Evolutionary conservation across 306 rosid genomes (phyloP).

Genomic region (Leucaena leucocephala): DNA sequence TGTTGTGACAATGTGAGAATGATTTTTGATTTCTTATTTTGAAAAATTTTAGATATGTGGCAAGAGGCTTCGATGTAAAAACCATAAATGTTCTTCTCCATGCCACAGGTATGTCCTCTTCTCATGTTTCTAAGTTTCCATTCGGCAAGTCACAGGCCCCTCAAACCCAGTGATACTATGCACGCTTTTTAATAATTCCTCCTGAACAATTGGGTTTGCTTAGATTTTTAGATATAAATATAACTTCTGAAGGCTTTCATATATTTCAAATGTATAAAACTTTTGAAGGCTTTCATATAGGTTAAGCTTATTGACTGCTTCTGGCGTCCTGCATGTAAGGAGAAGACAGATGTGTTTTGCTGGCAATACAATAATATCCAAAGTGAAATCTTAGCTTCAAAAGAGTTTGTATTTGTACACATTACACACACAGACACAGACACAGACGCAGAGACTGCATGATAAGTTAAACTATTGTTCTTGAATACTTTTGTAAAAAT

Average conservation of each 20-base stretch:
- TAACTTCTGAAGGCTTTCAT: conserved; percentile 12
- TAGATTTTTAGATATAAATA: not conserved
- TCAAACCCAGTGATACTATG: not conserved
- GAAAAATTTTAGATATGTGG: conserved; percentile 71
- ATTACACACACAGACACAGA: not conserved
- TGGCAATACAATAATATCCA: not conserved
- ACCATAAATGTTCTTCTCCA: conserved; percentile 95
- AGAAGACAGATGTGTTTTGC: not conserved
- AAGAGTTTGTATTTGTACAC: not conserved
- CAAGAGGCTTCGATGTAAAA: conserved; percentile 86
- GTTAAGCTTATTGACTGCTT: not conserved
- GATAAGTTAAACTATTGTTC: not conserved
- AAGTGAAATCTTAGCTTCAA: not conserved
- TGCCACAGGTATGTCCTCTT: conserved; percentile 76
- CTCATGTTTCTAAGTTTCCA: conserved; percentile 18
- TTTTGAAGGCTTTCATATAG: conserved; percentile 12
- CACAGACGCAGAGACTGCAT: not conserved
- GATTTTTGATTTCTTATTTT: conserved; percentile 14
- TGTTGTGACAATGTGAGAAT: conserved; percentile 24
- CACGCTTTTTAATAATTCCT: not conserved
- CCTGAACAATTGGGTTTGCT: conserved; percentile 2
- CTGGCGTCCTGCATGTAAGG: not conserved
- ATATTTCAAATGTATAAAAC: too few species aligned
- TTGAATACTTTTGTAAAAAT: not conserved
- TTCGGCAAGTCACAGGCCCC: conserved; percentile 9